Evolutionary conservation across 106 monocot species (phyloP).

Genomic region (Acorus gramineus): DNA sequence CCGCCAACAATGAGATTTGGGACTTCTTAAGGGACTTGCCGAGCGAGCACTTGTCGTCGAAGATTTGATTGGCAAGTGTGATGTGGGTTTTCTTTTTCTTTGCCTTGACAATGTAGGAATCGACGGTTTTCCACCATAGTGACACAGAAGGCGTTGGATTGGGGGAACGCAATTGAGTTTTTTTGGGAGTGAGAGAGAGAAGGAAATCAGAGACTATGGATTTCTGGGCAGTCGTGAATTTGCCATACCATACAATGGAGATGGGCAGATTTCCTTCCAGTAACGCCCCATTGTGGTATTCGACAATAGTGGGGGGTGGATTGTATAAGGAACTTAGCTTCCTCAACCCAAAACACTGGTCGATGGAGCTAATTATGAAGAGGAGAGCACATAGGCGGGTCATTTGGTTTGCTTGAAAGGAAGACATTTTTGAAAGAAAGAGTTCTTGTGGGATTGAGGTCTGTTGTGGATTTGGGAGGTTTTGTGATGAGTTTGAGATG

Average conservation of each 20-base stretch:
- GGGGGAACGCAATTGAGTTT: not conserved
- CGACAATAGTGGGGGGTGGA: conserved; percentile 7
- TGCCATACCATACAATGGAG: conserved; percentile 46
- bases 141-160: conserved; percentile 6
- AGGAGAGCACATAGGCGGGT: not conserved
- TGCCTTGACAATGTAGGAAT: conserved; percentile 1
- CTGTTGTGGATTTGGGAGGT: too few species aligned
- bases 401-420: too few species aligned
- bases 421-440: too few species aligned
- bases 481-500: too few species aligned
- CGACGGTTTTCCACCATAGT: conserved; percentile 7
- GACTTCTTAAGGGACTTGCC: conserved; percentile 16
- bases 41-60: conserved; percentile 16
- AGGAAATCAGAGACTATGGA: conserved; percentile 41
- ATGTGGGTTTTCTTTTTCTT: conserved; percentile 3
- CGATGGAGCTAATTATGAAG: not conserved
- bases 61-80: conserved; percentile 14
- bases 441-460: too few species aligned
- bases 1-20: conserved; percentile 17
- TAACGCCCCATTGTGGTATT: conserved; percentile 30
- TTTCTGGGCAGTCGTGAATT: conserved; percentile 27
- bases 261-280: conserved; percentile 33
- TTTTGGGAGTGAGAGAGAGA: conserved; percentile 17
- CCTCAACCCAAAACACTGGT: not conserved
- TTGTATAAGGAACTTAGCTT: conserved; percentile 11